phyloP scores from a whole-genome alignment of 495 filamentous ascomycete genomes.

The Venustampulla echinocandica region DNA sequence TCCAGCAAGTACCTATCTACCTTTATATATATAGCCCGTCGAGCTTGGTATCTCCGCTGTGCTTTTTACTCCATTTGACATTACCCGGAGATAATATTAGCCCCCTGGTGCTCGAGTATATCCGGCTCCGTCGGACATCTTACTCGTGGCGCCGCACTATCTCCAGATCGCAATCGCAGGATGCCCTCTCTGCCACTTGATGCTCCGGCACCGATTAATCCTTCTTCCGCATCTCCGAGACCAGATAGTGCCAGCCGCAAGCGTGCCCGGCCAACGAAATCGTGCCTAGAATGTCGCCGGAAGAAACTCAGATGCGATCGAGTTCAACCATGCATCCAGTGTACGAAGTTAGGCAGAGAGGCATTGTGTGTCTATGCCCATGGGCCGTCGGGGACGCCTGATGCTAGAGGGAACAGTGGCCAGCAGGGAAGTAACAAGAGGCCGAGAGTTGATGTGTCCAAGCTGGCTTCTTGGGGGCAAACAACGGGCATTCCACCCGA shows the following conservation, averaged over 20 bases:
- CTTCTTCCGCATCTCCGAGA: background rate
- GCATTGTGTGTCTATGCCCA: conserved; percentile 4
- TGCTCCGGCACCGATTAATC: no score
- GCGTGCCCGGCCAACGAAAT: conserved; percentile 3
- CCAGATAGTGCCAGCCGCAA: background rate
- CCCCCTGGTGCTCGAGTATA: no score
- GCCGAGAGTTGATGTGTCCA: conserved; percentile 7
- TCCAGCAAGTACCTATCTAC: no score
- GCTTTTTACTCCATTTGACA: no score
- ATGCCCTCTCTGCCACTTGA: no score
- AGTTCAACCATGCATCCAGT: conserved; percentile 16
- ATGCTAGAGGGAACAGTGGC: background rate
- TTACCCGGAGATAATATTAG: no score
- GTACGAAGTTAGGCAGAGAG: conserved; percentile 13
- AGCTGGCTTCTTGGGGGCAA: background rate
- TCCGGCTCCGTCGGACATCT: no score
- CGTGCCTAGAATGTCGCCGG: conserved; percentile 13
- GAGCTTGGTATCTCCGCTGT: no score
- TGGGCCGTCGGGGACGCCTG: background rate
- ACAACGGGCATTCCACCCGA: background rate
- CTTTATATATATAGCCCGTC: no score
- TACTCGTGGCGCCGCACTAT: no score
- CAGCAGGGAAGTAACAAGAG: conserved; percentile 6
- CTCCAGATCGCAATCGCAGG: no score
- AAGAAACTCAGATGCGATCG: conserved; percentile 23